Conservation (phyloP, 2,329 filamentous ascomycete species). For the Fusarium haematococcum region DNA sequence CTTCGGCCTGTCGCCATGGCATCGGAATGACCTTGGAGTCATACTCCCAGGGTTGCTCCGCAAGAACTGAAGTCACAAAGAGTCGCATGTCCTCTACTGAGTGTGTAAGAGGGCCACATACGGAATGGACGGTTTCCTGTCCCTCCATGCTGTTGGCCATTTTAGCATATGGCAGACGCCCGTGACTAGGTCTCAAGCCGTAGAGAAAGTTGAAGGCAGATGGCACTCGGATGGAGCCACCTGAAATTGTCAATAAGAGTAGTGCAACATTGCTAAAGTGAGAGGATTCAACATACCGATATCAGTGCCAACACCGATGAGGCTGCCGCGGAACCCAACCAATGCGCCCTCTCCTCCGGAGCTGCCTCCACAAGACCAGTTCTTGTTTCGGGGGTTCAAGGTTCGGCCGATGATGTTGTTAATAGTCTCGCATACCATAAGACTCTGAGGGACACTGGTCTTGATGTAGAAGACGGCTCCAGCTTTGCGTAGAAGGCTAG, state of each 20-base stretch:
- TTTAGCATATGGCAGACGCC: conserved; percentile 46
- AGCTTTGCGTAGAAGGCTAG: conserved; percentile 46
- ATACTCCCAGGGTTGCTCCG: conserved; percentile 50
- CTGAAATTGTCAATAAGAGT: conserved; percentile 47
- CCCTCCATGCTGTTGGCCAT: conserved; percentile 52
- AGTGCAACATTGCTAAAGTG: conserved; percentile 7
- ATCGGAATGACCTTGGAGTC: conserved; percentile 52
- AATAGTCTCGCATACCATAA: conserved; percentile 36
- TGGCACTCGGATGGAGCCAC: conserved; percentile 48
- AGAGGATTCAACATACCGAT: conserved; percentile 37
- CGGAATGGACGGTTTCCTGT: conserved; percentile 48
- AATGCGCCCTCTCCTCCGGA: conserved; percentile 54
- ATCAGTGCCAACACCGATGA: conserved; percentile 52
- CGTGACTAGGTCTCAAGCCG: conserved; percentile 41
- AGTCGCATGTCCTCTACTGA: conserved; percentile 37
- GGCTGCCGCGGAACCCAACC: conserved; percentile 48
- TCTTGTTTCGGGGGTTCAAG: conserved; percentile 50
- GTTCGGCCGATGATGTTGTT: conserved; percentile 52
- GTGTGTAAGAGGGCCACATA: conserved; percentile 49
- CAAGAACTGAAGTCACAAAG: conserved; percentile 47
- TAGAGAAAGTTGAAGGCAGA: conserved; percentile 48
- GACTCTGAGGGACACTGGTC: conserved; percentile 40
- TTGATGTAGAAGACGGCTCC: conserved; percentile 43
- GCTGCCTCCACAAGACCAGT: conserved; percentile 50
- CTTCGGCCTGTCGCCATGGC: conserved; percentile 50